Base-by-base conservation (phyloP, 2,329 filamentous ascomycete genomes). In the Emydomyces testavorans region DNA sequence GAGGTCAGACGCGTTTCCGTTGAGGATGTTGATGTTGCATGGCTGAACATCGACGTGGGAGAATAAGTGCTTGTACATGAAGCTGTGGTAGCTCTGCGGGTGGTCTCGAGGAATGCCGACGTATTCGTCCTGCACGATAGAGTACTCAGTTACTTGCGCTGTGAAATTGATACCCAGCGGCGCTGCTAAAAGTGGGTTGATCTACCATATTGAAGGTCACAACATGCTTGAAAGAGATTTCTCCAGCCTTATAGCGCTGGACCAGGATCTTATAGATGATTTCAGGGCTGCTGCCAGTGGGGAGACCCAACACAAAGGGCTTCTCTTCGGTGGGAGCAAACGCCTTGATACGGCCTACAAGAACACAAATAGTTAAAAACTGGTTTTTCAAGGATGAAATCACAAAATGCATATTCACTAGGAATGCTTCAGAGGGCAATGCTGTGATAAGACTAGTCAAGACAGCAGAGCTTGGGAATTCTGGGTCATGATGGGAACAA, bases 31-130 rank as follows among this genome's bases (percentile, higher is more conserved):
- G 62, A 92, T 86, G 63, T 90, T 89, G 60, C 77, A 75, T 4
- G 86, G 86, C 55, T 80, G 77, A 57, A 92, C 82, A 61, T 93
- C 85, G 57, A 92, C 81, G 54, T 80, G 85, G 36, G 83, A 85
- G 73, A 93, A 93, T 73, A 93, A 87, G 69, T 92, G 76, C 67
- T 84, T 85, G 77, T 88, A 93, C 86, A 93, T 92, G 72, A 92
- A 93, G 55, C 81, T 85, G 70, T 93, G 86, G 68, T 93, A 93
- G 59, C 82, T 87, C 64, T 92, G 81, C 10, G 85, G 80, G 63
- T 93, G 85, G 58, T 89, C 84, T 59, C 84, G 79, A 28, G 85
- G 82, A 53, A 93, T 77, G 49, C 83, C 84, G 55, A 92, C 84
- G 60, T 93, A 93, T 69, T 93, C 86, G 67, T 93, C 86, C 80